Evolutionary conservation across 75 land plant species (phyloP).

Genomic region (Pinus taeda): DNA sequence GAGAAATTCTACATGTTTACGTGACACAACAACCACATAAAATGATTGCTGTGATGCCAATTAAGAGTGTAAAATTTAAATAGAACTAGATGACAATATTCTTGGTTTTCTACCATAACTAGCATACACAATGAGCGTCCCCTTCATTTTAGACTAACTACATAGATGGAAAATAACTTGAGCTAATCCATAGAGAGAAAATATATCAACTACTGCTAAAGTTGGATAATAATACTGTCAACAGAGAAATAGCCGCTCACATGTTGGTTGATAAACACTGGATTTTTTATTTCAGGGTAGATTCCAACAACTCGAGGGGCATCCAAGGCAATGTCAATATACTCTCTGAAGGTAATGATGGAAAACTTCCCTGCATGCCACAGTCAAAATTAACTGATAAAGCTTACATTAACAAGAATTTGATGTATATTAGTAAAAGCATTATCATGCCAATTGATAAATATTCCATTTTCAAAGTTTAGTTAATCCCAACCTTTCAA

Average conservation of each 20-base stretch:
- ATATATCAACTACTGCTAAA: neutral
- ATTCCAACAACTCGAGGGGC: conserved; percentile 90
- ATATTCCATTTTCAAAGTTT: neutral
- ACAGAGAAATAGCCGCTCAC: conserved; percentile 36
- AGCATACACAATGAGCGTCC: neutral
- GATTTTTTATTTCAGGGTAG: conserved; percentile 95
- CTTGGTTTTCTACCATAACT: neutral
- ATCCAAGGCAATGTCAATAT: conserved; percentile 80
- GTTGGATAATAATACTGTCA: neutral
- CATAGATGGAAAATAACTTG: neutral
- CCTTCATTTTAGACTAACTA: neutral
- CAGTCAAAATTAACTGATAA: neutral
- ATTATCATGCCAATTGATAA: neutral
- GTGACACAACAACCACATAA: neutral
- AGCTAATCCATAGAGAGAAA: no score
- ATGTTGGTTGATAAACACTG: conserved; percentile 87
- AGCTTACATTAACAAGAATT: neutral
- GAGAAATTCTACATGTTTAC: neutral
- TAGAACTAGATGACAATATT: neutral
- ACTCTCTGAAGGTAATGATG: conserved; percentile 91
- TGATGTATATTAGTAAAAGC: neutral
- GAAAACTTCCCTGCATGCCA: conserved; percentile 57
- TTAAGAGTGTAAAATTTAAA: neutral
- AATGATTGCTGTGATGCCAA: neutral
- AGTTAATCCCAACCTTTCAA: neutral